Base-by-base conservation (phyloP, 148 eudicot genomes). In the Chenopodium suecicum region DNA sequence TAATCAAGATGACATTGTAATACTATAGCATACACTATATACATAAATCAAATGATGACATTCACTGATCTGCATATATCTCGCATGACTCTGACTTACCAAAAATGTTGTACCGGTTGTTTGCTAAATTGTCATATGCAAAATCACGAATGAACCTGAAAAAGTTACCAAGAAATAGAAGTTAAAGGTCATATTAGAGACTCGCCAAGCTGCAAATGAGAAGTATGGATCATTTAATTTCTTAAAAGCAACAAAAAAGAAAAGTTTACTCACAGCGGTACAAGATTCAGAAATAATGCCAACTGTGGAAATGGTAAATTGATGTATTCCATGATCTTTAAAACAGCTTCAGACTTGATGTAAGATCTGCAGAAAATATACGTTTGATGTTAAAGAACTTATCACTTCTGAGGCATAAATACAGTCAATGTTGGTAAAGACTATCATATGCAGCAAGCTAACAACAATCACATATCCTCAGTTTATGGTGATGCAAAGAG, bases 311-410 rank as follows among this genome's bases (percentile, higher is more conserved):
- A 97, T 72, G 99, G 99, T 76, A 94, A 87, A 84, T 97, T 75
- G 71, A 97, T 89, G 91, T 92, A 94, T 73, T 97, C 94, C 99
- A 97, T 97, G 77, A 97, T 94, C 96, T 92, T 97, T 74, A 94
- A 74, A 29, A 97, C 99, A 79, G 99, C 99, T 87, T 91, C 98
- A 52, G 99, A 97, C 78, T 97, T 97, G 25, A 92, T 90, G 78
- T 94, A 91, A 68, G 98, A 86, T 84, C 99, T 97, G 91, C 22
- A 80, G 79, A 44, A 77, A 27, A 64, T 71, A 37, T 9, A 23
- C 10, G 29, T 14, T 73, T 22, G 79, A 23, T 46, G 32, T 3
- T 22, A 22, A 4, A 62, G 47, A 19, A 7, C 10, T 17, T 22
- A 63, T 19, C 47, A 46, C 48, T 80, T 9, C 17, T 7, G 2